Conservation (phyloP, 208 protist genomes). For the Willaertia magna region DNA sequence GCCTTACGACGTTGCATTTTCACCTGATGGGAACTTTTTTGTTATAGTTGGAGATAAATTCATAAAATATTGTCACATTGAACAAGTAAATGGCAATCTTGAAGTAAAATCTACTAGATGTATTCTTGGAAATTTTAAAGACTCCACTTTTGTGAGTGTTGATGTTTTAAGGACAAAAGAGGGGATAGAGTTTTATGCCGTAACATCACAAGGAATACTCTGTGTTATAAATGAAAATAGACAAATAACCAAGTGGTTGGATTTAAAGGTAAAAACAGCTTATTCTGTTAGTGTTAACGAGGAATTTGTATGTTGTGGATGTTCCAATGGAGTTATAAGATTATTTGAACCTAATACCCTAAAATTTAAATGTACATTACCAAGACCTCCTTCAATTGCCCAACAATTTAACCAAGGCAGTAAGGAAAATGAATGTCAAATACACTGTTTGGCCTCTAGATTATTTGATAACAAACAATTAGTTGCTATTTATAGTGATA, state of each 20-base stretch:
- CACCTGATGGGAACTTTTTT: background rate
- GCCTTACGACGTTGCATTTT: background rate
- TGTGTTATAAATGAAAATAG: background rate
- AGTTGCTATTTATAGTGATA: slow-evolving; percentile 16
- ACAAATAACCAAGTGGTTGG: slow-evolving; percentile 25
- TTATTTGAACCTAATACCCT: slow-evolving; percentile 22
- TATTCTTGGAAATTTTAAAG: background rate
- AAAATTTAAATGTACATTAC: slow-evolving; percentile 25
- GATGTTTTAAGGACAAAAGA: background rate
- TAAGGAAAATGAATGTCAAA: too few species aligned
- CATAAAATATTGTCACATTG: background rate
- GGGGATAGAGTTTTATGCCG: background rate
- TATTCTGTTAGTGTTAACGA: slow-evolving; percentile 5
- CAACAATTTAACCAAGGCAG: too few species aligned
- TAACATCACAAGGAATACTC: background rate
- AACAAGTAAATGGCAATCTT: background rate
- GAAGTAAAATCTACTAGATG: background rate
- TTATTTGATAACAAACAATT: background rate
- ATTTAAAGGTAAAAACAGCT: slow-evolving; percentile 1
- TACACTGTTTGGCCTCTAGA: background rate
- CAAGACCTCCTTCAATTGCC: slow-evolving; percentile 9
- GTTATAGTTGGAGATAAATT: background rate
- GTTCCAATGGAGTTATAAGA: slow-evolving; percentile 17
- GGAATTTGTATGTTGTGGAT: slow-evolving; percentile 16
- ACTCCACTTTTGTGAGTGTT: background rate